Conservation (phyloP, 2,329 filamentous ascomycete species). For the Drechslera avenae region DNA sequence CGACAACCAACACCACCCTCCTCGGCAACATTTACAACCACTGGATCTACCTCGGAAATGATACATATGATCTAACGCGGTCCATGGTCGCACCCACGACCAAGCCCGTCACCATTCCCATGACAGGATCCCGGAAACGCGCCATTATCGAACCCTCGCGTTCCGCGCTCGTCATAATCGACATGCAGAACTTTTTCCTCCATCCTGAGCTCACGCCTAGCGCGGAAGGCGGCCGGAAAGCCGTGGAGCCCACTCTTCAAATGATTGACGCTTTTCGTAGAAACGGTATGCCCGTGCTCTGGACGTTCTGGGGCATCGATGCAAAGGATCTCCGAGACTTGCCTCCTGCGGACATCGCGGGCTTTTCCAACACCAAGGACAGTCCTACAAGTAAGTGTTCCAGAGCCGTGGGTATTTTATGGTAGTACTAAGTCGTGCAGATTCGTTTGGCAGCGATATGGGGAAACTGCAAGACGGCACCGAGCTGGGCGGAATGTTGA, state of each 20-base stretch:
- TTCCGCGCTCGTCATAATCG: slow-evolving; percentile 45
- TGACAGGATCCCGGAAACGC: slow-evolving; percentile 17
- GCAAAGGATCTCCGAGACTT: slow-evolving; percentile 40
- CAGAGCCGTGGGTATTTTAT: background rate
- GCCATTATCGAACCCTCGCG: slow-evolving; percentile 32
- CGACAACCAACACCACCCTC: slow-evolving; percentile 7
- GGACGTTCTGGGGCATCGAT: slow-evolving; percentile 47
- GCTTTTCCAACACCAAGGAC: slow-evolving; percentile 7
- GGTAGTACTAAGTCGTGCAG: background rate
- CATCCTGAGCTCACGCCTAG: slow-evolving; percentile 18
- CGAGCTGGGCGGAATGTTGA: slow-evolving; percentile 38
- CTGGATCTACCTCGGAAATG: slow-evolving; percentile 15
- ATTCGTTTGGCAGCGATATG: slow-evolving; percentile 21
- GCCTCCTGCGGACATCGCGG: slow-evolving; percentile 33
- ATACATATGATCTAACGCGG: slow-evolving; percentile 19
- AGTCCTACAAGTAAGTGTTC: slow-evolving; percentile 12
- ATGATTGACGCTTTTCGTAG: slow-evolving; percentile 43
- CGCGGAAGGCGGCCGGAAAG: slow-evolving; percentile 15
- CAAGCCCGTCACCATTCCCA: slow-evolving; percentile 34
- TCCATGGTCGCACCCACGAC: slow-evolving; percentile 16
- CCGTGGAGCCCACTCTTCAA: slow-evolving; percentile 39
- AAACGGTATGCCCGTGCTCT: slow-evolving; percentile 41
- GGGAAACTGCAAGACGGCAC: slow-evolving; percentile 17
- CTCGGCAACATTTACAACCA: slow-evolving; percentile 24
- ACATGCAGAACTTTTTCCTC: slow-evolving; percentile 50